Evolutionary conservation across 805 yeast species (phyloP), one percentile per base, ranked within the genome.

Genomic region (Lachancea mirantina): DNA sequence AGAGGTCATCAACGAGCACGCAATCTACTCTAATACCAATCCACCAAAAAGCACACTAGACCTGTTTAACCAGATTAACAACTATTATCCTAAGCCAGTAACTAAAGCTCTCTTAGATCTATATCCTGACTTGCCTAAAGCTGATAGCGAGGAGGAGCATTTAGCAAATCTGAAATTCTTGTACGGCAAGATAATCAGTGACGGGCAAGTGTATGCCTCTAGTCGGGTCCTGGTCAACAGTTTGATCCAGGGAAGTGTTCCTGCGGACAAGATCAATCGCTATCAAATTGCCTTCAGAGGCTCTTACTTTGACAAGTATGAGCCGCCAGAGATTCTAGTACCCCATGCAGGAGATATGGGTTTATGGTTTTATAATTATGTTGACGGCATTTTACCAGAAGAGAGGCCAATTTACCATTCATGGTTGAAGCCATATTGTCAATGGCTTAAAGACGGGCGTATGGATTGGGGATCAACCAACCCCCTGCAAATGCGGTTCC

Each of bases 151-250:
- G 13, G 31, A 30, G 30, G 35, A 34, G 14, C 35, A 32, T 11
- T 18, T 34, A 19, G 51, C 38, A 26, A 30, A 47, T 8, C 24
- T 52, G 23, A 42, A 49, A 24, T 33, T 41, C 10, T 37, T 49
- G 4, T 64, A 52, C 43, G 68, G 67, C 16, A 43, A 45, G 9
- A 61, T 61, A 19, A 48, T 57, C 15, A 55, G 62, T 8, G 67
- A 61, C 41, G 59, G 61, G 4, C 68, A 64, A 39, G 64, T 64
- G 6, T 57, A 63, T 38, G 55, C 57, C 7, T 59, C 66, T 3
- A 43, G 50, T n/a, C 50, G 68, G 34, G 64, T 64, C 2, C 57
- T 57, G 30, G 30, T 64, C n/a, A 44, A 57, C 30, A 47, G 54
- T 14, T 32, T 58, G 34, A 43, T 51, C n/a, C 27, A 23, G 10